phyloP scores from a whole-genome alignment of 305 asterid species.

The Salvia sclarea region DNA sequence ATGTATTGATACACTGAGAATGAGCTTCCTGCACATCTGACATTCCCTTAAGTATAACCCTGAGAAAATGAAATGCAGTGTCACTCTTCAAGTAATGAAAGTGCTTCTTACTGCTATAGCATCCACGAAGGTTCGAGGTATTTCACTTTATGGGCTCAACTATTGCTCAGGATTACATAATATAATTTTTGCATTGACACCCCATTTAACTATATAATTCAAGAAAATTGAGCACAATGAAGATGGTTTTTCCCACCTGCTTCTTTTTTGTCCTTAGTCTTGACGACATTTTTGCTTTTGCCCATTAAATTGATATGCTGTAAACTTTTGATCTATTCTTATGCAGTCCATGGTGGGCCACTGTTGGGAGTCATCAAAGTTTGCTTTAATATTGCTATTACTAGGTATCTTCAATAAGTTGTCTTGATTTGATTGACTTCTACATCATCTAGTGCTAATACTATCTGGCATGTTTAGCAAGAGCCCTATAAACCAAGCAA shows the following conservation, averaged over 20 bases:
- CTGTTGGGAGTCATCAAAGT: constrained; percentile 87
- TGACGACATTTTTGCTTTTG: neutral
- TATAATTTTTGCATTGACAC: neutral
- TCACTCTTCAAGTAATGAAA: constrained; percentile 93
- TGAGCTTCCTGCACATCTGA: constrained; percentile 28
- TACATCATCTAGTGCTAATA: constrained; percentile 38
- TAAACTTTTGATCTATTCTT: constrained; percentile 18
- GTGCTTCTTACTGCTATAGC: constrained; percentile 94
- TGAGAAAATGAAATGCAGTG: constrained; percentile 62
- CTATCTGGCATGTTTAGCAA: constrained; percentile 64
- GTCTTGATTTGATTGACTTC: constrained; percentile 34
- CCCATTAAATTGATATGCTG: neutral
- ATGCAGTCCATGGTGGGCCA: constrained; percentile 93
- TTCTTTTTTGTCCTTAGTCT: neutral
- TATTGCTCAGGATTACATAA: constrained; percentile 1
- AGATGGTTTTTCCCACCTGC: neutral
- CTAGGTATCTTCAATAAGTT: constrained; percentile 62
- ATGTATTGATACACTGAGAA: constrained; percentile 18
- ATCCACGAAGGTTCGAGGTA: constrained; percentile 90
- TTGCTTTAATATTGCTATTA: constrained; percentile 92
- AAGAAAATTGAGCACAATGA: constrained; percentile 1
- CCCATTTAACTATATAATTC: neutral
- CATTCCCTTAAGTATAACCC: constrained; percentile 35
- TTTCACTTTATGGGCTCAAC: constrained; percentile 35
- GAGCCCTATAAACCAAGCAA: constrained; percentile 97